Evolutionary conservation across 2,329 filamentous ascomycete species (phyloP).

Genomic region (Diaporthe vaccinii): DNA sequence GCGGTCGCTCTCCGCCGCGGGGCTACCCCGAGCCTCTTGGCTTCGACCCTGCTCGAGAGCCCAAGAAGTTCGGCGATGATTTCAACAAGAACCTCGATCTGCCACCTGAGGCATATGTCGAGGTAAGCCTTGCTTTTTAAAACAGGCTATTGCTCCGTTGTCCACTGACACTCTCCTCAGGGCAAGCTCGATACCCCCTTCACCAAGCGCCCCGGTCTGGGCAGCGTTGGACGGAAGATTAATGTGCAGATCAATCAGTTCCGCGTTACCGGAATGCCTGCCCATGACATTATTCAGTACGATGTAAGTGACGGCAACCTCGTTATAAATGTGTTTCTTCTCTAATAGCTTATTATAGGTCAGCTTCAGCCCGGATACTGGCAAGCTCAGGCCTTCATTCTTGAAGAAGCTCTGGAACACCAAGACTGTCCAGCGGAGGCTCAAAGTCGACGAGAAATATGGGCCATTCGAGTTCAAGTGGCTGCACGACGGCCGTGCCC

Average conservation of each 20-base stretch:
- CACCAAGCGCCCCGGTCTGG: slow-evolving; percentile 67
- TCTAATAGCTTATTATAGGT: slow-evolving; percentile 63
- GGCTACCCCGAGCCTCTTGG: slow-evolving; percentile 49
- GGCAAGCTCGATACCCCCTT: slow-evolving; percentile 50
- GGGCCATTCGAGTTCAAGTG: slow-evolving; percentile 56
- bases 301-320: slow-evolving; percentile 72
- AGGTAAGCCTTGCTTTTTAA: slow-evolving; percentile 49
- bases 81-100: slow-evolving; percentile 66
- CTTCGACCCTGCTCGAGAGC: slow-evolving; percentile 58
- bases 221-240: slow-evolving; percentile 68
- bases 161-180: slow-evolving; percentile 45
- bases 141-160: not conserved
- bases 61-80: slow-evolving; percentile 42
- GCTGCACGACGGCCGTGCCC: slow-evolving; percentile 86
- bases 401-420: slow-evolving; percentile 84
- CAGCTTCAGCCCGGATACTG: slow-evolving; percentile 71
- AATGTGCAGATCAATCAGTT: slow-evolving; percentile 80
- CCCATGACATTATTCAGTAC: slow-evolving; percentile 81
- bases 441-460: slow-evolving; percentile 57
- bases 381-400: slow-evolving; percentile 66
- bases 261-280: slow-evolving; percentile 72
- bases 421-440: slow-evolving; percentile 65
- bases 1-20: slow-evolving; percentile 24
- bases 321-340: not conserved
- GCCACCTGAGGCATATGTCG: slow-evolving; percentile 68